Evolutionary conservation across 1,284 basidiomycete species (phyloP).

Genomic region (Sporisorium reilianum): DNA sequence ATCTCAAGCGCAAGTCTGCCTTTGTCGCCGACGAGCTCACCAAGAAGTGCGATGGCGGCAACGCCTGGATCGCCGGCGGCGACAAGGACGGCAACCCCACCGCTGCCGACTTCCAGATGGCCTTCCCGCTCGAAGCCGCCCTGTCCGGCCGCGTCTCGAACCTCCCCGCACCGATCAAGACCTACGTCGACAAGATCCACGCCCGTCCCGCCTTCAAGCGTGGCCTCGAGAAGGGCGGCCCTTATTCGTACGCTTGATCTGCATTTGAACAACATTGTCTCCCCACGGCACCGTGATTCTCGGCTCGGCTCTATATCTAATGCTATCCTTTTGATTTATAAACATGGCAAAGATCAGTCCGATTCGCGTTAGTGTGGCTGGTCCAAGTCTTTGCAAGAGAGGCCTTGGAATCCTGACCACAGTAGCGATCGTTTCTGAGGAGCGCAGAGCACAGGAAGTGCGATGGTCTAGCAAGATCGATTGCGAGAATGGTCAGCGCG

Average conservation of each 20-base stretch:
- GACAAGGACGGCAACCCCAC: conserved; percentile 67
- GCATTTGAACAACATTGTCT: too few species aligned
- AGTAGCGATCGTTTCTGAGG: too few species aligned
- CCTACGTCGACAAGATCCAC: conserved; percentile 63
- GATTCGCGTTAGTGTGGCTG: too few species aligned
- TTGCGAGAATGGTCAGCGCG: too few species aligned
- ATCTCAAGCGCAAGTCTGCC: conserved; percentile 53
- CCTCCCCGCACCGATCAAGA: conserved; percentile 48
- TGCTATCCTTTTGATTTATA: too few species aligned
- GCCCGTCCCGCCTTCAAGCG: conserved; percentile 61
- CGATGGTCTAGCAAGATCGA: too few species aligned
- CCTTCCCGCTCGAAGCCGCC: conserved; percentile 64
- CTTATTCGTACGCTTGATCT: conserved; percentile 58
- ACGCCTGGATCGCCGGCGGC: conserved; percentile 65
- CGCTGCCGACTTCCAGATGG: conserved; percentile 67
- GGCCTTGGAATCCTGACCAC: too few species aligned
- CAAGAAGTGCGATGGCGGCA: conserved; percentile 47
- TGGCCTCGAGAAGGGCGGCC: conserved; percentile 62
- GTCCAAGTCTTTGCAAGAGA: too few species aligned
- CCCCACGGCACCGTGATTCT: too few species aligned
- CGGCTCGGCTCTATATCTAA: too few species aligned
- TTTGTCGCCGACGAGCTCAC: conserved; percentile 52
- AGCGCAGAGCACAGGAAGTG: too few species aligned
- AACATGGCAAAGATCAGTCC: too few species aligned
- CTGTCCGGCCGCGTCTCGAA: conserved; percentile 52